Conservation (phyloP, 495 filamentous ascomycete species). For the Cercophora newfieldiana region DNA sequence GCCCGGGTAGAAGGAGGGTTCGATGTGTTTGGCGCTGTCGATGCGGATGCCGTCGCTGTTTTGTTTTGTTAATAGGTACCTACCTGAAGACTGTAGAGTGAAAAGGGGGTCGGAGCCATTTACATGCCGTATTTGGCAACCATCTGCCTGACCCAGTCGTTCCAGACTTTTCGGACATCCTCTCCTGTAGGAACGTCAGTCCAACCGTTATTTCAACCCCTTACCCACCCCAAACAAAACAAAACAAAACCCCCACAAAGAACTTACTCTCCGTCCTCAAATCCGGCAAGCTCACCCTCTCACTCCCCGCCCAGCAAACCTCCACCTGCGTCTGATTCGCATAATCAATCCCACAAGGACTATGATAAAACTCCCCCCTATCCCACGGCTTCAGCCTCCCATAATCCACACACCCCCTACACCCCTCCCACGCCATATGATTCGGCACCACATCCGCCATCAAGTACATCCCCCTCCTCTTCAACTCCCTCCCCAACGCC, state of each 20-base stretch:
- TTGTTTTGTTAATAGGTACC: too few species aligned
- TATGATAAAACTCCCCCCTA: neutral
- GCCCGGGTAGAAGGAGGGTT: conserved; percentile 65
- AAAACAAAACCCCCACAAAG: conserved; percentile 25
- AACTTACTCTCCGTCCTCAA: neutral
- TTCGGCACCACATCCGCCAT: conserved; percentile 84
- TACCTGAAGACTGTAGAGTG: too few species aligned
- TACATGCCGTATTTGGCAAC: neutral
- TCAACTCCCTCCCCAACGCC: conserved; percentile 58
- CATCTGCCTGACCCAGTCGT: neutral
- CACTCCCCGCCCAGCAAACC: neutral
- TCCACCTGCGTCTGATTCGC: neutral
- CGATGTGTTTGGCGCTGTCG: conserved; percentile 73
- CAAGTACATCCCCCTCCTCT: conserved; percentile 67
- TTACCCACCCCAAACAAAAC: neutral
- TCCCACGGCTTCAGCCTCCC: conserved; percentile 65
- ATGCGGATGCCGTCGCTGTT: conserved; percentile 68
- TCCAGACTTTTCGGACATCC: neutral
- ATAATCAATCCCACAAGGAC: neutral
- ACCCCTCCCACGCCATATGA: conserved; percentile 68
- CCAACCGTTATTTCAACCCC: neutral
- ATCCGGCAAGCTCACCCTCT: neutral
- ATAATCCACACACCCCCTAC: conserved; percentile 58
- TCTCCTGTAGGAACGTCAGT: neutral
- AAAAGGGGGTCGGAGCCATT: neutral